These are phyloP conservation scores for Begonia masoniana DNA, from an alignment of 306 rosid genomes.

Conservation along the genomic window DNA sequence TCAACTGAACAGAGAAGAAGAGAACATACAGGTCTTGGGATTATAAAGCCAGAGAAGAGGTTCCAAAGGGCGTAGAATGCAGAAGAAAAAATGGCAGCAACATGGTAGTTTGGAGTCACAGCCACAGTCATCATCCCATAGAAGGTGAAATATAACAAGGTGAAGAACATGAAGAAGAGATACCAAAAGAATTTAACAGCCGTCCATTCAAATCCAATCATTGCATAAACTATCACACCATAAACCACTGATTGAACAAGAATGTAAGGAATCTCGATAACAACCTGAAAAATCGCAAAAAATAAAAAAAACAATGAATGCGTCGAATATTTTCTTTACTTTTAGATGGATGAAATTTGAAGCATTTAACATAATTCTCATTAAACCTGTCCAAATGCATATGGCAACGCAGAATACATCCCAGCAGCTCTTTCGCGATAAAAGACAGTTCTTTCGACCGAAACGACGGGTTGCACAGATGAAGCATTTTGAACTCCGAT, in stretches of 20 bases:
- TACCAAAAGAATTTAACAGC: slow-evolving; percentile 55
- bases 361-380: not conserved
- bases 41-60: slow-evolving; percentile 63
- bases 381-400: slow-evolving; percentile 57
- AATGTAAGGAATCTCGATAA: slow-evolving; percentile 56
- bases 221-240: slow-evolving; percentile 44
- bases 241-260: slow-evolving; percentile 40
- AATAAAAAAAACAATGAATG: not conserved
- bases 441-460: slow-evolving; percentile 64
- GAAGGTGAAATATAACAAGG: slow-evolving; percentile 58
- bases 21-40: slow-evolving; percentile 51
- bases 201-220: slow-evolving; percentile 75
- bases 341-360: not conserved
- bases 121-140: slow-evolving; percentile 88
- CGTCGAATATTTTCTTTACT: not conserved
- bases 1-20: too few species aligned
- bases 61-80: slow-evolving; percentile 69
- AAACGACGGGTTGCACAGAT: slow-evolving; percentile 60
- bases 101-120: slow-evolving; percentile 56
- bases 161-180: slow-evolving; percentile 57
- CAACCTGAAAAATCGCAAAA: slow-evolving; percentile 24
- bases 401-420: slow-evolving; percentile 68
- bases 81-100: slow-evolving; percentile 45
- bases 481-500: slow-evolving; percentile 49
- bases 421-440: slow-evolving; percentile 83